Conservation (phyloP, 2,329 filamentous ascomycete genomes). For the Massarina eburnea region DNA sequence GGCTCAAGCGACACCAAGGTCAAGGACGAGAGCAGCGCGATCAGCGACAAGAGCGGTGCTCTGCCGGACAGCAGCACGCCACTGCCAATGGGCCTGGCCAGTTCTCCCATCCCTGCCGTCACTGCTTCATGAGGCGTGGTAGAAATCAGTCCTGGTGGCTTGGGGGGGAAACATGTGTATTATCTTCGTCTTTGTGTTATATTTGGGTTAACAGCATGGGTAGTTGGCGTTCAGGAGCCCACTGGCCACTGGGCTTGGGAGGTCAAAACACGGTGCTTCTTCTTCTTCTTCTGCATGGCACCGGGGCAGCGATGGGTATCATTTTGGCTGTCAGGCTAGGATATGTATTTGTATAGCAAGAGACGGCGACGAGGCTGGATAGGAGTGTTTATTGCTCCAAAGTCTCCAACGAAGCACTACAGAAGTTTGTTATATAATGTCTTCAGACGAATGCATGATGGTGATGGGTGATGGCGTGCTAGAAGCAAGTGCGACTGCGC, state of each 20-base stretch:
- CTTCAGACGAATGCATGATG: not conserved
- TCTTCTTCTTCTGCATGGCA: conserved; percentile 12
- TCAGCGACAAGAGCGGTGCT: conserved; percentile 63
- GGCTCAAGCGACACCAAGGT: conserved; percentile 60
- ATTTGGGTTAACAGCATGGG: conserved; percentile 18
- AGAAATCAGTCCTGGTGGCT: too few relatives aligned
- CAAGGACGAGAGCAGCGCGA: conserved; percentile 59
- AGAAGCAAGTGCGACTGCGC: not conserved
- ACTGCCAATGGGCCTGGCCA: conserved; percentile 48
- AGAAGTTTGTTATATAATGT: not conserved
- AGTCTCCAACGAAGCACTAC: not conserved
- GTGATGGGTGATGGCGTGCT: conserved; percentile 1
- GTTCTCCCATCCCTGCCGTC: conserved; percentile 53
- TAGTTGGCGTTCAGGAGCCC: conserved; percentile 27
- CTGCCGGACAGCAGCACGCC: conserved; percentile 51
- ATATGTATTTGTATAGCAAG: conserved; percentile 15
- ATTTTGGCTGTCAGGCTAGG: not conserved
- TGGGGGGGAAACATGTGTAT: not conserved
- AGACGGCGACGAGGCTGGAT: not conserved
- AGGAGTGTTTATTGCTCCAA: not conserved
- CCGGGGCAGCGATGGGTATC: conserved; percentile 17
- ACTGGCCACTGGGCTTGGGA: conserved; percentile 18
- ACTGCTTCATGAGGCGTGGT: too few relatives aligned
- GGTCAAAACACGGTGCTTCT: conserved; percentile 19
- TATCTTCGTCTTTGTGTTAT: conserved; percentile 11